Conservation (phyloP, 2,329 filamentous ascomycete species). For the Cordyceps cicadae region DNA sequence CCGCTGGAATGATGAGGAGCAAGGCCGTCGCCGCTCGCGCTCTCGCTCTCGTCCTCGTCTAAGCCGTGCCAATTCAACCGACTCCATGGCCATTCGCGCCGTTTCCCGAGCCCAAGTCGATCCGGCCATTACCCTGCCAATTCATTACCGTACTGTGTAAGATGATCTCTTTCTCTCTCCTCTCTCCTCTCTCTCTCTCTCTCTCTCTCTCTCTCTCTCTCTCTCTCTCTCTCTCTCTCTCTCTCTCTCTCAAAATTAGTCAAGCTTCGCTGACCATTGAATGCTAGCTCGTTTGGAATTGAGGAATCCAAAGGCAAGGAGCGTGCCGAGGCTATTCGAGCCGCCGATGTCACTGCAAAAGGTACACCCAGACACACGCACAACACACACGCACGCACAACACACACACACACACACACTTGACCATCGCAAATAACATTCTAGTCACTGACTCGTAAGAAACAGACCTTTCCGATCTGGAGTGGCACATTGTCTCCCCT, state of each 20-base stretch:
- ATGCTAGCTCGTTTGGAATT: conserved; percentile 43
- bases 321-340: conserved; percentile 28
- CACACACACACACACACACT: no score
- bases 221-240: neutral
- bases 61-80: conserved; percentile 21
- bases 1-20: conserved; percentile 31
- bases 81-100: conserved; percentile 35
- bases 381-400: no score
- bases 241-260: neutral
- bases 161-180: conserved; percentile 10
- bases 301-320: conserved; percentile 44
- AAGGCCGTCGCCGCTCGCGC: conserved; percentile 16
- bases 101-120: conserved; percentile 23
- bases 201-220: neutral
- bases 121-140: conserved; percentile 32
- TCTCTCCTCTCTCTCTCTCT: neutral
- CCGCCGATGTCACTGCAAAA: conserved; percentile 36
- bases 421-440: neutral
- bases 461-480: conserved; percentile 51
- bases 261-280: neutral
- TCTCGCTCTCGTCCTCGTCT: conserved; percentile 18
- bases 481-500: conserved; percentile 57
- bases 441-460: neutral
- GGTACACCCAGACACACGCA: conserved; percentile 21
- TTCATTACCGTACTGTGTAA: conserved; percentile 48